These are phyloP conservation scores for Hypericum perforatum DNA, from an alignment of 345 rosid genomes.

Conservation along the genomic window DNA sequence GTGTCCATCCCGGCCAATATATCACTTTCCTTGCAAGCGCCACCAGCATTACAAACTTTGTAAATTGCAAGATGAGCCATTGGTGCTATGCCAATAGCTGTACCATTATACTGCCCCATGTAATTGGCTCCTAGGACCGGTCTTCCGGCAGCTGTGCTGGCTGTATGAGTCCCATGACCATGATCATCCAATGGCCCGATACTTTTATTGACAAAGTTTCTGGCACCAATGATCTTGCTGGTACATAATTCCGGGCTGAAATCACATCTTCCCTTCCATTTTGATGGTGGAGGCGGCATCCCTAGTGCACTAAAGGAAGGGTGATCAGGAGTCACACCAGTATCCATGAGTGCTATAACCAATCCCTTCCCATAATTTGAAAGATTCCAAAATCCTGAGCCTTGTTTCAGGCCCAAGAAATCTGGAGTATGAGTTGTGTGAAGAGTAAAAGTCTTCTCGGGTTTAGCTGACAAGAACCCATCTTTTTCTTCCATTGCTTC, in stretches of 20 bases:
- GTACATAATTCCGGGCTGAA: neutral
- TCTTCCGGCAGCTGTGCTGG: neutral
- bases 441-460: neutral
- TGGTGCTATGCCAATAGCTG: no score
- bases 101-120: no score
- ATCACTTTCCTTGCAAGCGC: neutral
- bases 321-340: neutral
- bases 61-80: no score
- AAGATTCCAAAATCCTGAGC: neutral
- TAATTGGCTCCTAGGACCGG: no score
- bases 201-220: neutral
- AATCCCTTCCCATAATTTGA: constrained; percentile 2
- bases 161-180: constrained; percentile 4
- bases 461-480: neutral
- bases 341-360: neutral
- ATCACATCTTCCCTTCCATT: constrained; percentile 3
- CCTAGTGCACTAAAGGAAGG: neutral
- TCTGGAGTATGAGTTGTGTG: neutral
- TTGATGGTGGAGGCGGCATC: constrained; percentile 5
- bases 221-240: constrained; percentile 2
- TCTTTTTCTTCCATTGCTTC: neutral
- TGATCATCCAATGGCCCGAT: neutral
- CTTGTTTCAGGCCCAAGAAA: neutral
- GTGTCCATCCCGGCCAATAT: constrained; percentile 6
- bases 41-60: neutral